These are phyloP conservation scores for Heliamphora pulchella DNA, from an alignment of 179 eudicot species.

Conservation along the genomic window DNA sequence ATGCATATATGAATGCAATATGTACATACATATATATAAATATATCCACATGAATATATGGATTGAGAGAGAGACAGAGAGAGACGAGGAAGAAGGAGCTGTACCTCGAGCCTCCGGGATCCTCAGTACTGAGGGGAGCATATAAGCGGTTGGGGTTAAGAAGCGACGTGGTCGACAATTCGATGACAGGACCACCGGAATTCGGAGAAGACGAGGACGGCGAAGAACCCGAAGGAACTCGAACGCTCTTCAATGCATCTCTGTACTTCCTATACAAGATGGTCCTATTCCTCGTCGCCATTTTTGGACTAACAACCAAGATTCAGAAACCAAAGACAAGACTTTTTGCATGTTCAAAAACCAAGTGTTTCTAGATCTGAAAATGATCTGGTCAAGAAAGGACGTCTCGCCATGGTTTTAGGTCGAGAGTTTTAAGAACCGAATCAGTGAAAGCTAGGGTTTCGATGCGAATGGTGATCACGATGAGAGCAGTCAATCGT, in stretches of 20 bases:
- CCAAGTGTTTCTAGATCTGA: slow-evolving; percentile 8
- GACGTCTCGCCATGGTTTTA: background rate
- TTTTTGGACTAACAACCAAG: slow-evolving; percentile 12
- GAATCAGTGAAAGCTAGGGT: background rate
- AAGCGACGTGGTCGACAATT: slow-evolving; percentile 47
- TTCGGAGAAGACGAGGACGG: slow-evolving; percentile 18
- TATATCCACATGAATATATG: background rate
- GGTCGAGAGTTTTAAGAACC: background rate
- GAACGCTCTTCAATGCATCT: slow-evolving; percentile 65
- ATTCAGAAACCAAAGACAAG: background rate
- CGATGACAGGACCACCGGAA: slow-evolving; percentile 48
- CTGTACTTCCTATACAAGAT: slow-evolving; percentile 53
- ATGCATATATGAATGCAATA: background rate
- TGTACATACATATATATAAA: background rate
- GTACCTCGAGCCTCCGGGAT: slow-evolving; percentile 61
- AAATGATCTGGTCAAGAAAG: background rate
- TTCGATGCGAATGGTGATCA: background rate
- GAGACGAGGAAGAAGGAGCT: background rate
- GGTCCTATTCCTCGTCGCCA: slow-evolving; percentile 73
- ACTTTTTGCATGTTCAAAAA: background rate
- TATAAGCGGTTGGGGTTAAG: slow-evolving; percentile 56
- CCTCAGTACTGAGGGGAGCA: slow-evolving; percentile 70
- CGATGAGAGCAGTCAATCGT: background rate
- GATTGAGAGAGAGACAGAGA: background rate
- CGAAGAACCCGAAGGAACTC: slow-evolving; percentile 36